These are phyloP conservation scores for Sporothrix variecibatus DNA, from an alignment of 2,329 filamentous ascomycete species.

Conservation along the genomic window DNA sequence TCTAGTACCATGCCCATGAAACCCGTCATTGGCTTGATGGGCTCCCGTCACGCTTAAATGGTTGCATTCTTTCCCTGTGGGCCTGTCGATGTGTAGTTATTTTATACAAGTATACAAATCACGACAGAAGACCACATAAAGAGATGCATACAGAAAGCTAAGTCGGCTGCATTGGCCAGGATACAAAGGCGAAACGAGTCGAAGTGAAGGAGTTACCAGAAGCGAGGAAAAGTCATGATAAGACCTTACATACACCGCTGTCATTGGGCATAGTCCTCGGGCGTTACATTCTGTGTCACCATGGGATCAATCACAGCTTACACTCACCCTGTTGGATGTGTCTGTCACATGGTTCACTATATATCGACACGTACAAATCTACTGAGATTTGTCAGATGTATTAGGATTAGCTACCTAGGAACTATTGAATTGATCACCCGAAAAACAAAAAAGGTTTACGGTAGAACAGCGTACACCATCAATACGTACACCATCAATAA, in stretches of 20 bases:
- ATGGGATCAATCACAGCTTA: background rate
- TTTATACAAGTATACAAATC: background rate
- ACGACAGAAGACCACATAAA: background rate
- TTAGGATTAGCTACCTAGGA: background rate
- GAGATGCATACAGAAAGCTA: background rate
- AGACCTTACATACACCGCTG: background rate
- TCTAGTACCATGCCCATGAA: background rate
- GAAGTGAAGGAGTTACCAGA: background rate
- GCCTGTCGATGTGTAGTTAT: background rate
- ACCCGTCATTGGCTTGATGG: slow-evolving; percentile 24
- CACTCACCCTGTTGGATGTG: background rate
- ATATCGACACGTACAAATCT: background rate
- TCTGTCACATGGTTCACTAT: background rate
- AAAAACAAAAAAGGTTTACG: no score
- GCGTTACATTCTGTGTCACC: background rate
- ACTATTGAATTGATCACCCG: background rate
- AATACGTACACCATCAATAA: background rate
- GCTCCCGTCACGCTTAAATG: slow-evolving; percentile 25
- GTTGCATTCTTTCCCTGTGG: background rate
- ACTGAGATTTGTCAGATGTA: background rate
- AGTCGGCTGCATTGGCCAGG: background rate
- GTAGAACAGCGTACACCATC: no score
- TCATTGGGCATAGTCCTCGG: background rate
- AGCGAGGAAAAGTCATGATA: background rate
- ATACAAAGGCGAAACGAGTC: background rate